These are phyloP conservation scores for Chenopodium berlandieri DNA, from an alignment of 148 eudicot genomes.

Conservation along the genomic window DNA sequence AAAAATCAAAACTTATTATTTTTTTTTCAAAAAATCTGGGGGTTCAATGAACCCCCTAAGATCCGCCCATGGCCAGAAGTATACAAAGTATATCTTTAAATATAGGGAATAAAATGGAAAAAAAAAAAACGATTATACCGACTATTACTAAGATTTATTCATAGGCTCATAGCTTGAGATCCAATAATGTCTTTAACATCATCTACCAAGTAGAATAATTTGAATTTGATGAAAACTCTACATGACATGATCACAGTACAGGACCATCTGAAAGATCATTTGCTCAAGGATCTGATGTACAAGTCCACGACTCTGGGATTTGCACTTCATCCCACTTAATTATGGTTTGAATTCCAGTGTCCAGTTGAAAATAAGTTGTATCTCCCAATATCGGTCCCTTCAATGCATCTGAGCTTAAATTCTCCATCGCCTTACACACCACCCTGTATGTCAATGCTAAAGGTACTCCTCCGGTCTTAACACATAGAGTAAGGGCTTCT, in stretches of 20 bases:
- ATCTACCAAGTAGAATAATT: too few relatives aligned
- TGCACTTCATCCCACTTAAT: slow-evolving; percentile 21
- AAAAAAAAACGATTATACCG: too few relatives aligned
- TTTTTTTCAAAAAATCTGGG: too few relatives aligned
- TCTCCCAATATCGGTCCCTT: background rate
- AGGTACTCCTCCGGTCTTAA: background rate
- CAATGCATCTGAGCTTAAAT: background rate
- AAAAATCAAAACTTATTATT: too few relatives aligned
- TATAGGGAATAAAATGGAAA: too few relatives aligned
- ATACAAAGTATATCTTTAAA: too few relatives aligned
- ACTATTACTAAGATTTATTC: too few relatives aligned
- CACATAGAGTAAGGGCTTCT: background rate
- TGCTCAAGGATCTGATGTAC: background rate
- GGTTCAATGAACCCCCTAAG: too few relatives aligned
- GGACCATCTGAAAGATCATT: background rate
- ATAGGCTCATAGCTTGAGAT: too few relatives aligned
- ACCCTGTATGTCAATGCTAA: slow-evolving; percentile 9
- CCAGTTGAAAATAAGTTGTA: background rate
- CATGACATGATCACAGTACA: background rate
- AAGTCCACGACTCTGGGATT: background rate
- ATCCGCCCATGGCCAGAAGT: too few relatives aligned
- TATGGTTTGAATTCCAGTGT: background rate
- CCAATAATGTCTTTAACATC: too few relatives aligned
- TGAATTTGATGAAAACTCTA: background rate
- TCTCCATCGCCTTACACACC: slow-evolving; percentile 1